phyloP scores from a whole-genome alignment of 2,329 filamentous ascomycete species.

The Fusarium sp. region DNA sequence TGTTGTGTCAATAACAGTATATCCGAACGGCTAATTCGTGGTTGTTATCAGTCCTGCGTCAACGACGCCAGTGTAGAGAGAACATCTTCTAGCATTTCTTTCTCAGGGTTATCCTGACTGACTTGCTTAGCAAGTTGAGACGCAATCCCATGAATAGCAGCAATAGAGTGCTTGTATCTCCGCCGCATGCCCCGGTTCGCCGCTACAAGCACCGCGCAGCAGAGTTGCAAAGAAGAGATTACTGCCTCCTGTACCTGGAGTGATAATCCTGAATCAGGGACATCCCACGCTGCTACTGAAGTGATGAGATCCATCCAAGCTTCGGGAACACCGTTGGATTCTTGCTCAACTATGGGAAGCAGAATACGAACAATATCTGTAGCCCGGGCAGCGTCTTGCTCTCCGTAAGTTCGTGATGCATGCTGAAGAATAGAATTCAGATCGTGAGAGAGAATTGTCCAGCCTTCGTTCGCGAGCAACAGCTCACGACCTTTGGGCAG shows the following conservation, averaged over 20 bases:
- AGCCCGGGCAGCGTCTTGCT: constrained; percentile 57
- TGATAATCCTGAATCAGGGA: constrained; percentile 48
- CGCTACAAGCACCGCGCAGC: constrained; percentile 61
- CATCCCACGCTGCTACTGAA: constrained; percentile 61
- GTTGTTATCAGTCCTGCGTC: constrained; percentile 5
- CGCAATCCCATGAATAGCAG: constrained; percentile 62
- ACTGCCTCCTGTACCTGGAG: constrained; percentile 60
- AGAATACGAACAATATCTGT: constrained; percentile 68
- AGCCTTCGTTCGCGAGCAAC: constrained; percentile 65
- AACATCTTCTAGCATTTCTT: constrained; percentile 61
- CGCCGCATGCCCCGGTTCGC: constrained; percentile 60
- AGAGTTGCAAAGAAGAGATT: constrained; percentile 67
- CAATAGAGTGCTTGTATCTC: constrained; percentile 64
- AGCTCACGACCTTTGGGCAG: constrained; percentile 60
- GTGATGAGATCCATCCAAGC: constrained; percentile 69
- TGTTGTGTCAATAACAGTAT: neutral
- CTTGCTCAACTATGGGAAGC: constrained; percentile 62
- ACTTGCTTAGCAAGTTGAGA: constrained; percentile 54
- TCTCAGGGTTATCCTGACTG: constrained; percentile 49
- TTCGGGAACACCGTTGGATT: constrained; percentile 59
- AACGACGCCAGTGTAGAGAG: constrained; percentile 48
- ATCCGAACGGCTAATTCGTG: neutral
- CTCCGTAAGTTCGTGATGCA: constrained; percentile 40
- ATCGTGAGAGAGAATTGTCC: constrained; percentile 64
- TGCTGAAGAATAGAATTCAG: constrained; percentile 58